Conservation (phyloP, 306 rosid species). For the Pterocarpus macrocarpus region DNA sequence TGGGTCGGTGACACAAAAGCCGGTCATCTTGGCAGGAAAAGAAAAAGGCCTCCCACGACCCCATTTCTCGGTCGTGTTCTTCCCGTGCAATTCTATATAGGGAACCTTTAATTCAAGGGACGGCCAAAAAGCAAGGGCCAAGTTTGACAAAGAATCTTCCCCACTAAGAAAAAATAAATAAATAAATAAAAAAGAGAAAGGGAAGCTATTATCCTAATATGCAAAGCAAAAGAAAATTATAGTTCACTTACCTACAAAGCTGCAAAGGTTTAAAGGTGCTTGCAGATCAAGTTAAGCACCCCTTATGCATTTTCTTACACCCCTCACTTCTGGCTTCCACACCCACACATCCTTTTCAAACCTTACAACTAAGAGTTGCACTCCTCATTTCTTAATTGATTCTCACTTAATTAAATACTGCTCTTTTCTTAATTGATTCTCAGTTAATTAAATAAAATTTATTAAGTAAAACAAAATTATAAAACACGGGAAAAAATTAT, state of each 20-base stretch:
- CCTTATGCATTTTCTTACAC: constrained; percentile 26
- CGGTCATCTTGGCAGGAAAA: constrained; percentile 43
- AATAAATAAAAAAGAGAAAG: constrained; percentile 19
- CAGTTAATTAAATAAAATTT: neutral
- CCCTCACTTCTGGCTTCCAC: constrained; percentile 30
- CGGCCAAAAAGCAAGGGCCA: constrained; percentile 54
- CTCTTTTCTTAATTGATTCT: neutral
- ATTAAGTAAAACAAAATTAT: neutral
- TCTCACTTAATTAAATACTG: neutral
- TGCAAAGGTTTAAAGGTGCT: constrained; percentile 61
- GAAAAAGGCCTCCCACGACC: constrained; percentile 35
- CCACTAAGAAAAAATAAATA: constrained; percentile 39
- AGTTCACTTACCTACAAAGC: constrained; percentile 22
- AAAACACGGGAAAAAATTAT: no score
- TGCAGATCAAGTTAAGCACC: constrained; percentile 68
- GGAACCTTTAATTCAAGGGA: constrained; percentile 40
- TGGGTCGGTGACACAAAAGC: constrained; percentile 68
- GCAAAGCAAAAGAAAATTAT: constrained; percentile 48
- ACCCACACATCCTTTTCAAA: constrained; percentile 12
- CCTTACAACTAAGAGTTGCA: constrained; percentile 50
- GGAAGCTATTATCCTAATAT: constrained; percentile 38
- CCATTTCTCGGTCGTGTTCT: neutral
- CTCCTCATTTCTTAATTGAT: neutral
- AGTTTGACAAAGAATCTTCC: constrained; percentile 59
- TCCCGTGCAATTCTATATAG: constrained; percentile 9